Percentiles rank a stretch among this genome's conserved stretches.
Conservation (phyloP, 2,329 filamentous ascomycete genomes). For the Ploettnerulaceae sp. region DNA sequence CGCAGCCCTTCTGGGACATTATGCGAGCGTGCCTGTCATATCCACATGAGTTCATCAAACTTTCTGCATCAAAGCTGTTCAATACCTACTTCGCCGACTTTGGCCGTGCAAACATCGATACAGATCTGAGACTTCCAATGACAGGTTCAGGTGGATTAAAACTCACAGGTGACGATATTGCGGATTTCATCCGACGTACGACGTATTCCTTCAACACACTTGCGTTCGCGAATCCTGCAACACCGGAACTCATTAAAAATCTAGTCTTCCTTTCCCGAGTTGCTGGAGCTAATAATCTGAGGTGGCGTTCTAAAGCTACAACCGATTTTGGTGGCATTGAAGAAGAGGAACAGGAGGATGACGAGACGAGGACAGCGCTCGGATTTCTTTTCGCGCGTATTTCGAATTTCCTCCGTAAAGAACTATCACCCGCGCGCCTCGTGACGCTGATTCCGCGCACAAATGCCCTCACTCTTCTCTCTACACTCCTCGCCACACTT, state of each 20-base stretch:
- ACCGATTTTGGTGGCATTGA: constrained; percentile 39
- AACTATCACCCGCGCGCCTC: constrained; percentile 59
- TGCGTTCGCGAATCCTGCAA: constrained; percentile 67
- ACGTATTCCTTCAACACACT: constrained; percentile 55
- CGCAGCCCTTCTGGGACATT: constrained; percentile 64
- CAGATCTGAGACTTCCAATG: constrained; percentile 54
- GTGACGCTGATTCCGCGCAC: constrained; percentile 67
- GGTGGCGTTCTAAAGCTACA: constrained; percentile 40
- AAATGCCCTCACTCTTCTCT: constrained; percentile 68
- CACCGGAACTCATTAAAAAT: constrained; percentile 73
- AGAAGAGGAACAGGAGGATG: constrained; percentile 43
- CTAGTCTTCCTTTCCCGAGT: constrained; percentile 73
- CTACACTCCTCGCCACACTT: constrained; percentile 61
- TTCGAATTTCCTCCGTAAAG: constrained; percentile 72
- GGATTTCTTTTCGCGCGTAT: constrained; percentile 75
- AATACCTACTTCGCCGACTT: constrained; percentile 78
- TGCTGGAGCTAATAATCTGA: constrained; percentile 52
- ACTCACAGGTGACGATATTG: constrained; percentile 60
- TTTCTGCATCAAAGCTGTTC: constrained; percentile 68
- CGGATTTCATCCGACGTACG: constrained; percentile 48
- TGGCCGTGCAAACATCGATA: constrained; percentile 55
- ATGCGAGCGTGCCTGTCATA: constrained; percentile 67
- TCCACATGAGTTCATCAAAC: constrained; percentile 68
- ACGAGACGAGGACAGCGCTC: constrained; percentile 47
- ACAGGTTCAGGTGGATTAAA: constrained; percentile 65